Evolutionary conservation across 192 early-diverging fungal species (phyloP).

Genomic region (Ambispora gerdemannii): DNA sequence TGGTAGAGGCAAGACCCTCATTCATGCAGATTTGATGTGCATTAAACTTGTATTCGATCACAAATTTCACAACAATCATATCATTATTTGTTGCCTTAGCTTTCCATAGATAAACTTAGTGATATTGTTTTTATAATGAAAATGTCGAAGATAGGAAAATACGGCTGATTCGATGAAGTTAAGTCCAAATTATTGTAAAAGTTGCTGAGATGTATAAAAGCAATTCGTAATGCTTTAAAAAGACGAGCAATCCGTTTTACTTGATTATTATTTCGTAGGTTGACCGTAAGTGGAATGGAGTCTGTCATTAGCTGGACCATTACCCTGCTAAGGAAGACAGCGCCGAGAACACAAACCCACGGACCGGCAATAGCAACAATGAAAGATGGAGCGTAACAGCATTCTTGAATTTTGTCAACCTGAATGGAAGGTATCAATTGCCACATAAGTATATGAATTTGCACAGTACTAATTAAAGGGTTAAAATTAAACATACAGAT

Average conservation of each 20-base stretch:
- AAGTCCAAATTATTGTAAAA: conserved; percentile 7
- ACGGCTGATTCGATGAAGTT: background rate
- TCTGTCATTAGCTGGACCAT: conserved; percentile 7
- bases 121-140: background rate
- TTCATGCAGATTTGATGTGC: background rate
- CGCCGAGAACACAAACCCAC: conserved; percentile 5
- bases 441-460: background rate
- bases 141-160: background rate
- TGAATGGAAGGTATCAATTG: background rate
- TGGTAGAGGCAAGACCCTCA: background rate
- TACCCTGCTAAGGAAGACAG: background rate
- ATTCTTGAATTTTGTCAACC: background rate
- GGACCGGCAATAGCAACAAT: background rate
- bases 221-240: background rate
- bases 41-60: background rate
- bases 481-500: background rate
- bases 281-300: background rate
- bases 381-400: conserved; percentile 4
- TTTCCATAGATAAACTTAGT: background rate
- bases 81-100: background rate
- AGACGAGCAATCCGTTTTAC: conserved; percentile 11
- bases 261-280: background rate
- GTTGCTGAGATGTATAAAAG: background rate
- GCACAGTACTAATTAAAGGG: background rate
- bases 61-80: background rate